These are phyloP conservation scores for Silene latifolia DNA, from an alignment of 148 eudicot genomes.

Conservation along the genomic window DNA sequence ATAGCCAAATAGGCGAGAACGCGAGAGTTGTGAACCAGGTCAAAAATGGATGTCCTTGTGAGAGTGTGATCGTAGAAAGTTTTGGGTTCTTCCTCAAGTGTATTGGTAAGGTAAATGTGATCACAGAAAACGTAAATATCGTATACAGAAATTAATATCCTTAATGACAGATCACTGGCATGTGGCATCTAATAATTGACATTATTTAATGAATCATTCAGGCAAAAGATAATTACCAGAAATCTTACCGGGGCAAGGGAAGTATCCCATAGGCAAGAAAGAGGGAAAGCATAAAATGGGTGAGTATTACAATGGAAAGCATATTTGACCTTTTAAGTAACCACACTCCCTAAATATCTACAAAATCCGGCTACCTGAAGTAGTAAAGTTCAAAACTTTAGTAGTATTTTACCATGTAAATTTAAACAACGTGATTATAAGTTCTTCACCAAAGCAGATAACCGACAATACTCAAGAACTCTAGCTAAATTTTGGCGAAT, in stretches of 20 bases:
- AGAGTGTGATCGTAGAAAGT: not conserved
- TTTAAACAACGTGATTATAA: too few species aligned
- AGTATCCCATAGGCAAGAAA: not conserved
- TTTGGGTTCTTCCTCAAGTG: not conserved
- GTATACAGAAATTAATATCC: not conserved
- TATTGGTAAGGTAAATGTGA: not conserved
- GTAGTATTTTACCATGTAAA: not conserved
- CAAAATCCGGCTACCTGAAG: not conserved
- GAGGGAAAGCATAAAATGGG: conserved; percentile 3
- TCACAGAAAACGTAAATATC: not conserved
- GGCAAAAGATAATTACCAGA: conserved; percentile 5
- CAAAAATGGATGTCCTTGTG: not conserved
- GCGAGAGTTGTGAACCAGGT: not conserved
- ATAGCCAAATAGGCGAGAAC: conserved; percentile 5
- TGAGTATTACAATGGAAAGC: not conserved
- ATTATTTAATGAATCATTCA: conserved; percentile 7
- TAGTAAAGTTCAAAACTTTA: conserved; percentile 5
- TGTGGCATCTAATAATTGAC: conserved; percentile 12
- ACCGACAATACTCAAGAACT: not conserved
- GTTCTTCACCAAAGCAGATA: not conserved
- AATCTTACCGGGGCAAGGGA: conserved; percentile 12
- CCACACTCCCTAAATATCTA: not conserved
- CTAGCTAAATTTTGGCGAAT: not conserved
- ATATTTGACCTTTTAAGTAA: conserved; percentile 11
- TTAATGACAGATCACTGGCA: conserved; percentile 3